Evolutionary conservation across 352 stramenopile species (phyloP).

Genomic region (Phytophthora megakarya): DNA sequence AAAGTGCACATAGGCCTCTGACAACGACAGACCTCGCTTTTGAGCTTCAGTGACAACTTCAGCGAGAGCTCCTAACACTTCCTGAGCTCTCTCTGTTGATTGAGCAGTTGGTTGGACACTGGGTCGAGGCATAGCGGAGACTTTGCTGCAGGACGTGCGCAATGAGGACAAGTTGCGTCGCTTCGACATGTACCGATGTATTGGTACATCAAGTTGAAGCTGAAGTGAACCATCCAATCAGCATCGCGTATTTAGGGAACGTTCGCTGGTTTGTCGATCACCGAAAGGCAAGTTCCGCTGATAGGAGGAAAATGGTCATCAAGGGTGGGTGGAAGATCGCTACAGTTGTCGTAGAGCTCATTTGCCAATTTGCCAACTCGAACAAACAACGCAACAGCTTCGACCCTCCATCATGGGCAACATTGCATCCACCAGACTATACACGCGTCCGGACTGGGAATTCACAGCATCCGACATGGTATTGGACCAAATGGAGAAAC

Average conservation of each 20-base stretch:
- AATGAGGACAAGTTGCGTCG: constrained; percentile 30
- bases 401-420: constrained; percentile 50
- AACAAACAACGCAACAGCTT: constrained; percentile 8
- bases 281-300: constrained; percentile 23
- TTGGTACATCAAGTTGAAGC: constrained; percentile 31
- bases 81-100: constrained; percentile 4
- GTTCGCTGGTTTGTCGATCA: constrained; percentile 19
- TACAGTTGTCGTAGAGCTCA: constrained; percentile 17
- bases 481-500: constrained; percentile 34
- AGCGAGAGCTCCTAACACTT: constrained; percentile 45
- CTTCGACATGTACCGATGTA: constrained; percentile 21
- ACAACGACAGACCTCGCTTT: constrained; percentile 51
- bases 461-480: constrained; percentile 28
- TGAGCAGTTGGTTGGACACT: background rate
- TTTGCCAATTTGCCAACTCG: constrained; percentile 43
- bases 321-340: background rate
- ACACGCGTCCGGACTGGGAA: constrained; percentile 8
- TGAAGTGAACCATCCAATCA: constrained; percentile 35
- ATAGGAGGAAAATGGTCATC: constrained; percentile 22
- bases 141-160: background rate
- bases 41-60: constrained; percentile 56
- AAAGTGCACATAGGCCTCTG: constrained; percentile 64
- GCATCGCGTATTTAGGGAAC: constrained; percentile 20
- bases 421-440: constrained; percentile 41
- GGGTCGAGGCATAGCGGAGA: constrained; percentile 16